Evolutionary conservation across 371 early-diverging fungal genomes (phyloP), one percentile per base, ranked within the genome.

Genomic region (Circinella umbellata): DNA sequence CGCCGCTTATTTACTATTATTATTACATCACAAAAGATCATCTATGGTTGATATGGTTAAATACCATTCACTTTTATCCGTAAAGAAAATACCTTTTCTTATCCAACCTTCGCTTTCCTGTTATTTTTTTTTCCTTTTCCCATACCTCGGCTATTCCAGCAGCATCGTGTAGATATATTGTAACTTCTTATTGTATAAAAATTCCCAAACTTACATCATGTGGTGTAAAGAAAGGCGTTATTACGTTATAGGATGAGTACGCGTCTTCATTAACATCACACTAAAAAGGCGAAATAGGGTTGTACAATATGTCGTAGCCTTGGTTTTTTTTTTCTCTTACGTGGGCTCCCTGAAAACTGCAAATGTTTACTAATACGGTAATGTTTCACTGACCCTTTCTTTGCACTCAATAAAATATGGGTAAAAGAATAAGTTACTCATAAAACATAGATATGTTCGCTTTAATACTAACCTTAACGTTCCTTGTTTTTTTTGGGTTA

Each of bases 401-500:
- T 57, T 34, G 57, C 57, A 57, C 57, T 57, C 18, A 20, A 57
- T 27, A 42, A 42, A 42, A 57, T 8, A 57, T 57, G 57, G 57
- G 57, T 57, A 57, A 57, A 57, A 27, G 57, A 27, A 57, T 57
- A 57, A 13, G n/a, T 57, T 57, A 57, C 14, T 51, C 0, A n/a
- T 57, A 57, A 42, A 11, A 42, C 42, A 42, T 42, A 42, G 42
- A 42, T 42, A 42, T 9, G 6, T 9, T 42, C 6, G 27, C 57
- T 27, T 54, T 10, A 8, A 57, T 13, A 17, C 35, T 27, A 57
- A 57, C 57, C 35, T 57, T 57, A 57, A 27, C 9, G 8, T 57
- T 57, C 51, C 51, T 9, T n/a, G n/a, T 42, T 42, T 42, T 42
- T 11, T 11, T 9, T 42, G 42, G 11, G 11, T 42, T 27, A 42